These are phyloP conservation scores for Aphanomyces invadans DNA, from an alignment of 352 stramenopile species.

Conservation along the genomic window DNA sequence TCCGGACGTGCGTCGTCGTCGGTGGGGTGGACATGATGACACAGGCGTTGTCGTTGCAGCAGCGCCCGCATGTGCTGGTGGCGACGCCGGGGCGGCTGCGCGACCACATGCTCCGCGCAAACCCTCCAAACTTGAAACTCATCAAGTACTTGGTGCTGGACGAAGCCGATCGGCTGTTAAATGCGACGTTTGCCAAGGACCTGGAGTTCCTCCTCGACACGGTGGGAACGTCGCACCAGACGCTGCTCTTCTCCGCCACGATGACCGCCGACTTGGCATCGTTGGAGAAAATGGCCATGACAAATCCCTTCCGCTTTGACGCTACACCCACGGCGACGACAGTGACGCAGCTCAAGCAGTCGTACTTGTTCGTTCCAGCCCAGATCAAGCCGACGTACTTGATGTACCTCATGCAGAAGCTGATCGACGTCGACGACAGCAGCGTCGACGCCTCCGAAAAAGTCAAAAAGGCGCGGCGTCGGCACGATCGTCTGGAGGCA, in stretches of 20 bases:
- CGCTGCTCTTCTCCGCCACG: constrained; percentile 96
- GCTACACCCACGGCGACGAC: constrained; percentile 78
- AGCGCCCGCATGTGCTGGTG: constrained; percentile 94
- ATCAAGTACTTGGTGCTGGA: constrained; percentile 96
- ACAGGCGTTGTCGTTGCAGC: constrained; percentile 84
- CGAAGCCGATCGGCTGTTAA: constrained; percentile 94
- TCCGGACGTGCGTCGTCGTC: constrained; percentile 90
- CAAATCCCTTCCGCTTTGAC: constrained; percentile 61
- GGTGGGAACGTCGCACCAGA: constrained; percentile 84
- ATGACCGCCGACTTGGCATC: constrained; percentile 90
- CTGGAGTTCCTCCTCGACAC: constrained; percentile 80
- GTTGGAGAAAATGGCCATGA: constrained; percentile 67
- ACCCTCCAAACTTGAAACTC: constrained; percentile 83
- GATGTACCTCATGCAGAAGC: constrained; percentile 72
- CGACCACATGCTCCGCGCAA: constrained; percentile 87
- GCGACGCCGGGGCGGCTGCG: constrained; percentile 94
- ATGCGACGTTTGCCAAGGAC: constrained; percentile 80
- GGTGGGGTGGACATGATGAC: constrained; percentile 93
- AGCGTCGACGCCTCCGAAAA: constrained; percentile 30
- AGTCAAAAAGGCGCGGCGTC: constrained; percentile 37
- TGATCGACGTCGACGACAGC: constrained; percentile 54
- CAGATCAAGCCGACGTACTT: constrained; percentile 96
- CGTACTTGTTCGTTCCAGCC: constrained; percentile 97
- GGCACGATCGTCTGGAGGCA: constrained; percentile 26
- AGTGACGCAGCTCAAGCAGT: constrained; percentile 89